These are phyloP conservation scores for Cerrena zonata DNA, from an alignment of 1,284 basidiomycete species.

Conservation along the genomic window DNA sequence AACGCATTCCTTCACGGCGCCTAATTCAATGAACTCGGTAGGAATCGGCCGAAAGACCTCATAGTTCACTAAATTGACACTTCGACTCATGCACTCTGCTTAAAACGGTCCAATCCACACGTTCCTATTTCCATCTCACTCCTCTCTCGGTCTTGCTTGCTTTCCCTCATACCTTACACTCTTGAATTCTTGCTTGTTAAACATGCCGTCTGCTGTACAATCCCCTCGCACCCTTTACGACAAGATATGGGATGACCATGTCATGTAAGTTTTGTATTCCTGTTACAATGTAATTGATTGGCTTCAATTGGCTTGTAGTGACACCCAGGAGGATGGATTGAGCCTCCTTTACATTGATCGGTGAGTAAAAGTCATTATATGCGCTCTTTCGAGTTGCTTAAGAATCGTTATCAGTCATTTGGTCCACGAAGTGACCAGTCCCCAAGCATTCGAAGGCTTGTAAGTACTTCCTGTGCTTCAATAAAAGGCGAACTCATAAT, in stretches of 20 bases:
- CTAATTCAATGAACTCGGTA: neutral
- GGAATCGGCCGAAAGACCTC: neutral
- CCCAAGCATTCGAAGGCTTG: slow-evolving; percentile 94
- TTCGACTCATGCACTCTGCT: neutral
- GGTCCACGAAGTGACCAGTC: slow-evolving; percentile 93
- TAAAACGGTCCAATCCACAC: slow-evolving; percentile 6
- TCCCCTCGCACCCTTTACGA: slow-evolving; percentile 84
- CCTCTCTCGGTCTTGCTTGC: neutral
- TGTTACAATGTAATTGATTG: neutral
- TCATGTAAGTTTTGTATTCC: slow-evolving; percentile 56
- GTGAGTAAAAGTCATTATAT: no score
- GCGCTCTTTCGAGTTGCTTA: no score
- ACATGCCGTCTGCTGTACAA: slow-evolving; percentile 52
- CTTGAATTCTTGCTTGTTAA: neutral
- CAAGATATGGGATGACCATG: slow-evolving; percentile 94
- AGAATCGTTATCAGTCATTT: slow-evolving; percentile 70
- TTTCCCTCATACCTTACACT: neutral
- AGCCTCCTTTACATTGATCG: slow-evolving; percentile 91
- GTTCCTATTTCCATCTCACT: neutral
- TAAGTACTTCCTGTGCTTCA: slow-evolving; percentile 34
- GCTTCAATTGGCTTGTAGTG: slow-evolving; percentile 35
- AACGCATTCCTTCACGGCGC: neutral
- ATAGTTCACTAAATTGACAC: neutral
- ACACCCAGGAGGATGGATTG: slow-evolving; percentile 75
- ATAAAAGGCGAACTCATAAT: neutral